These are phyloP conservation scores for Leccinum longicurvipes DNA, from an alignment of 768 basidiomycete genomes.

Conservation along the genomic window DNA sequence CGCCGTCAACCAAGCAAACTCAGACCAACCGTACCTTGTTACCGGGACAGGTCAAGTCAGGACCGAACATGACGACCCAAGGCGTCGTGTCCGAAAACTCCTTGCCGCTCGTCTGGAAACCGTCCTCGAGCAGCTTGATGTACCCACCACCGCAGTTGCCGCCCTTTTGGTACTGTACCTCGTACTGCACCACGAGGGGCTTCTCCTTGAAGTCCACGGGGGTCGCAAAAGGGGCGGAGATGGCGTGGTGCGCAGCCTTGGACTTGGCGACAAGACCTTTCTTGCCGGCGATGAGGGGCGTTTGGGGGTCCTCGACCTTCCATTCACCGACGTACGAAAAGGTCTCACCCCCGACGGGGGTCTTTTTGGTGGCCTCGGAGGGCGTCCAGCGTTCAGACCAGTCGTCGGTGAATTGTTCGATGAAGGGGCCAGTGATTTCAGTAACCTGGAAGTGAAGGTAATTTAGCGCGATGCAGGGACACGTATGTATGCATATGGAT, in stretches of 20 bases:
- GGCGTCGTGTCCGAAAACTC: constrained; percentile 93
- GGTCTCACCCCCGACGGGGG: constrained; percentile 90
- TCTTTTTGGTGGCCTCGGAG: constrained; percentile 97
- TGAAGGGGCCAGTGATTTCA: constrained; percentile 78
- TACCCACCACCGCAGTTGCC: constrained; percentile 99
- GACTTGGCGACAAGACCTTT: constrained; percentile 92
- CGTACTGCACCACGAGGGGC: constrained; percentile 95
- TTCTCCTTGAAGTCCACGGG: constrained; percentile 79
- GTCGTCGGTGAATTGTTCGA: constrained; percentile 95
- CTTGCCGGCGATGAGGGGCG: constrained; percentile 78
- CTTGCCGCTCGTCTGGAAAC: constrained; percentile 90
- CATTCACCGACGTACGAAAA: constrained; percentile 98
- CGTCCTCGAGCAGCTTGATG: constrained; percentile 91
- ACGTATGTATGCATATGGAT: constrained; percentile 7
- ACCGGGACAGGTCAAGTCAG: constrained; percentile 90
- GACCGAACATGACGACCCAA: constrained; percentile 97
- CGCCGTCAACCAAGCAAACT: too few species aligned
- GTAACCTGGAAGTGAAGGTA: constrained; percentile 51
- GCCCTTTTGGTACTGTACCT: constrained; percentile 99
- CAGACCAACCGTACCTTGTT: constrained; percentile 65
- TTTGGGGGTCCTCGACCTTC: constrained; percentile 87
- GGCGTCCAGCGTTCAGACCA: constrained; percentile 93
- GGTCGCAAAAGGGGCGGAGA: constrained; percentile 83
- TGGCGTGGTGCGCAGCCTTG: constrained; percentile 98
- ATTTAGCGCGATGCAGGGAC: background rate